phyloP scores from a whole-genome alignment of 2,329 filamentous ascomycete species.

The Fulvia fulva region DNA sequence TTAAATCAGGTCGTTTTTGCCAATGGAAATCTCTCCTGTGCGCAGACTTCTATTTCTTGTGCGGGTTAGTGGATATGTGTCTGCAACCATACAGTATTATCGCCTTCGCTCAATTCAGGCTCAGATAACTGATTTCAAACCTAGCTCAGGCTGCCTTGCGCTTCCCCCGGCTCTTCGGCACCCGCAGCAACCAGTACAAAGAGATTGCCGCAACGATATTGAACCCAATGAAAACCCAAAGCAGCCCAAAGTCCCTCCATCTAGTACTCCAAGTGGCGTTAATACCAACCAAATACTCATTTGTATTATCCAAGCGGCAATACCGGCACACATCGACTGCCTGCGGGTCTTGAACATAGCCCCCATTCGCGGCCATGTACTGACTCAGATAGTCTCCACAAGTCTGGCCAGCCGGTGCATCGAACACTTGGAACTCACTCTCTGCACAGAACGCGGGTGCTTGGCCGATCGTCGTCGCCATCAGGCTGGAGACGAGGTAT shows the following conservation, averaged over 20 bases:
- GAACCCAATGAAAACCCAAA: slow-evolving; percentile 52
- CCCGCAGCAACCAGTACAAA: slow-evolving; percentile 52
- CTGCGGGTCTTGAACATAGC: slow-evolving; percentile 35
- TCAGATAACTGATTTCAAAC: too few species aligned
- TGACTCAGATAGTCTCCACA: too few species aligned
- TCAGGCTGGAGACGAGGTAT: slow-evolving; percentile 71
- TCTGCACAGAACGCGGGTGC: slow-evolving; percentile 64
- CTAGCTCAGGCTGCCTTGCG: slow-evolving; percentile 21
- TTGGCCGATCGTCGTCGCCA: slow-evolving; percentile 66
- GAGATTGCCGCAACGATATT: slow-evolving; percentile 48
- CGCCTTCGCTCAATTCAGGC: too few species aligned
- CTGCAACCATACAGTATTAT: too few species aligned
- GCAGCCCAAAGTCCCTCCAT: slow-evolving; percentile 53
- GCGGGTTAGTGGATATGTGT: too few species aligned
- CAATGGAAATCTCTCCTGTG: too few species aligned
- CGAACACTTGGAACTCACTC: too few species aligned
- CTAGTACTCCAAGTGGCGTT: slow-evolving; percentile 40
- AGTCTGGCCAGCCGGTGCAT: too few species aligned
- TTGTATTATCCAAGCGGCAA: slow-evolving; percentile 43
- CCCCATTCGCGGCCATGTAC: too few species aligned
- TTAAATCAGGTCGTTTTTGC: neutral
- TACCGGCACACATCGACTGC: slow-evolving; percentile 37
- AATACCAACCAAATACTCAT: slow-evolving; percentile 41
- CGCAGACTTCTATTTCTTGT: too few species aligned
- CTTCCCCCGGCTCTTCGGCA: slow-evolving; percentile 49